Conservation (phyloP, 2,329 filamentous ascomycete genomes). For the Myriosclerotinia curreyana region DNA sequence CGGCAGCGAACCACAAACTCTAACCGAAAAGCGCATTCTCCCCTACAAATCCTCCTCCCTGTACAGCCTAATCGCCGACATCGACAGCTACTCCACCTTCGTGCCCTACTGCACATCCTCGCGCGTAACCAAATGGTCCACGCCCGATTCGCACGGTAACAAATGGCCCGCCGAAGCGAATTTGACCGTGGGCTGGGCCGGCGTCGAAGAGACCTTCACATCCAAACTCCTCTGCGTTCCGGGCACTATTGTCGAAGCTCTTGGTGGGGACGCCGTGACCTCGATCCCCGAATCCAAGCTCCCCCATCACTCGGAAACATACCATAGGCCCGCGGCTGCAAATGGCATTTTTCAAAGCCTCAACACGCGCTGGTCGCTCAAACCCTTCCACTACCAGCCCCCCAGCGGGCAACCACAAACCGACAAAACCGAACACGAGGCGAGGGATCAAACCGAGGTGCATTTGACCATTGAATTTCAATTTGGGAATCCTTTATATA, state of each 20-base stretch:
- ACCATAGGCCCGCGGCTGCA: conserved; percentile 42
- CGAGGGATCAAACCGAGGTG: conserved; percentile 63
- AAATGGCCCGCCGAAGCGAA: conserved; percentile 72
- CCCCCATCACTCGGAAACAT: conserved; percentile 43
- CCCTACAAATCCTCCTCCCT: conserved; percentile 69
- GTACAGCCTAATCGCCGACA: conserved; percentile 84
- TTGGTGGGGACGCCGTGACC: conserved; percentile 57
- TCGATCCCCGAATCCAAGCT: conserved; percentile 43
- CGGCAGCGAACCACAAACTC: conserved; percentile 51
- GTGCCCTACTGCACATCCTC: conserved; percentile 86
- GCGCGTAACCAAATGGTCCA: conserved; percentile 71
- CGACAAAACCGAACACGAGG: conserved; percentile 30
- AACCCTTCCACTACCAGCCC: conserved; percentile 48
- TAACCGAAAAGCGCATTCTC: conserved; percentile 72
- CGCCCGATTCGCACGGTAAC: conserved; percentile 46
- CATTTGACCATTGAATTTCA: conserved; percentile 73
- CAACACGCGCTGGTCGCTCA: conserved; percentile 66
- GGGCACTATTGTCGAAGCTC: conserved; percentile 69
- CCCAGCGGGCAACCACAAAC: conserved; percentile 40
- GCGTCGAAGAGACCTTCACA: conserved; percentile 79
- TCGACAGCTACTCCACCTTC: conserved; percentile 79
- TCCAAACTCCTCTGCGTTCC: conserved; percentile 76
- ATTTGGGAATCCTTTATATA: conserved; percentile 87
- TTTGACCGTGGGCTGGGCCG: conserved; percentile 81
- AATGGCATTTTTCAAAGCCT: conserved; percentile 63